Base-by-base conservation (phyloP, 495 filamentous ascomycete species). In the Penicillium argentinense region DNA sequence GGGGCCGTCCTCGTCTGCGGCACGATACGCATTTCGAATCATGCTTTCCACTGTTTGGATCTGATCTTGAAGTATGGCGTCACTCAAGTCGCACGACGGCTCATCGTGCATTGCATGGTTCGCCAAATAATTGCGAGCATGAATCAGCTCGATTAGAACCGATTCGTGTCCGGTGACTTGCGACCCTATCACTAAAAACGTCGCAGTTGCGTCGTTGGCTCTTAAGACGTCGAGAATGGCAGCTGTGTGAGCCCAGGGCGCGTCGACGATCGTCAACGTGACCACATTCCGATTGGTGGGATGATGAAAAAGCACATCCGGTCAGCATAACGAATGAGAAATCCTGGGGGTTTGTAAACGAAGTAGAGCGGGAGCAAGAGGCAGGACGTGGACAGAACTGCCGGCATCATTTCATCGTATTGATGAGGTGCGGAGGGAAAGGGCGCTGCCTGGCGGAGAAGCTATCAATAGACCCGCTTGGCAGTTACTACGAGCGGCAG, bases 31-130 rank as follows among this genome's bases (percentile, higher is more conserved):
- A 1, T 55, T 62, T 22, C 64, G 56, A 30, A 91, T 83, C 47
- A 75, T 65, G 0, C 39, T 39, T 42, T 80, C 67, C 9, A 78
- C 72, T 2, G 53, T 40, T 6, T 34, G 47, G 9, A 81, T 72
- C 45, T 79, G 67, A 3, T 60, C 61, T 3, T 44, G 33, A 9
- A 79, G 61, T 2, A 55, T 51, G 4, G 48, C 57, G 18, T 75
- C 52, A 34, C 54, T 60, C 11, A 79, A 47, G 5, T 58, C 64
- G 42, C 79, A 68, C 18, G 80, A 82, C 4, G 87, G 80, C 67
- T 92, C 87, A 67, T 96, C 89, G 59, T 77, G 73, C 87, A 91
- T 90, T 3, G 84, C 89, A 63, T 96, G 89, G 64, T 95, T 95
- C 32, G 78, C 89, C 8, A 91, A 72, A 61, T 91, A 87, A 55